Evolutionary conservation across 2,329 filamentous ascomycete species (phyloP).

Genomic region (Xylariaceae sp.): DNA sequence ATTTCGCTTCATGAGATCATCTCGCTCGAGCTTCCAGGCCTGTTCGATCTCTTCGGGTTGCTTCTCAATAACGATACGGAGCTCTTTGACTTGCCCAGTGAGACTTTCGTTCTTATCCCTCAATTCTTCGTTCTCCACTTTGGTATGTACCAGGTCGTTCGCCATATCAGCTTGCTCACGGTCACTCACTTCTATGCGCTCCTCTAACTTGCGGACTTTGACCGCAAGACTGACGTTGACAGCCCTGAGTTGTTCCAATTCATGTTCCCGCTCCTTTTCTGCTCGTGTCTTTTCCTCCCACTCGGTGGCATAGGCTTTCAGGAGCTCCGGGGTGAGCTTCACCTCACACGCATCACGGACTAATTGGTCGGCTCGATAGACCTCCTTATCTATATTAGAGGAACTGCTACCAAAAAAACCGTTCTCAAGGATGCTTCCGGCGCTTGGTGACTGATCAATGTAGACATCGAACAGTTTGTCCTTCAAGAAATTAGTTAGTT

Average conservation of each 20-base stretch:
- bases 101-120: slow-evolving; percentile 89
- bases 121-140: slow-evolving; percentile 91
- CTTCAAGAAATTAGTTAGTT: slow-evolving; percentile 87
- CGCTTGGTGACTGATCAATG: slow-evolving; percentile 90
- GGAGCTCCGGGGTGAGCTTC: slow-evolving; percentile 80
- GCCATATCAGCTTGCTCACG: slow-evolving; percentile 89
- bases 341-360: slow-evolving; percentile 91
- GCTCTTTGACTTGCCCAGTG: slow-evolving; percentile 81
- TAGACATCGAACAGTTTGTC: slow-evolving; percentile 96
- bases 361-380: slow-evolving; percentile 92
- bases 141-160: slow-evolving; percentile 87
- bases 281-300: slow-evolving; percentile 90
- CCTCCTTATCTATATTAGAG: slow-evolving; percentile 88
- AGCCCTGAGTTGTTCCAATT: slow-evolving; percentile 75
- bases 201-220: slow-evolving; percentile 84
- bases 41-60: slow-evolving; percentile 89
- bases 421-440: slow-evolving; percentile 91
- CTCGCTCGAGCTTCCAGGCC: slow-evolving; percentile 82
- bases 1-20: slow-evolving; percentile 90
- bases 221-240: slow-evolving; percentile 71
- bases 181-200: slow-evolving; percentile 86
- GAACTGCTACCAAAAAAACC: slow-evolving; percentile 96
- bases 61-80: slow-evolving; percentile 84
- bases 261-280: slow-evolving; percentile 81
- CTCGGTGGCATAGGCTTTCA: slow-evolving; percentile 80